Conservation (phyloP, 805 yeast species). For the Lachancea sp. region DNA sequence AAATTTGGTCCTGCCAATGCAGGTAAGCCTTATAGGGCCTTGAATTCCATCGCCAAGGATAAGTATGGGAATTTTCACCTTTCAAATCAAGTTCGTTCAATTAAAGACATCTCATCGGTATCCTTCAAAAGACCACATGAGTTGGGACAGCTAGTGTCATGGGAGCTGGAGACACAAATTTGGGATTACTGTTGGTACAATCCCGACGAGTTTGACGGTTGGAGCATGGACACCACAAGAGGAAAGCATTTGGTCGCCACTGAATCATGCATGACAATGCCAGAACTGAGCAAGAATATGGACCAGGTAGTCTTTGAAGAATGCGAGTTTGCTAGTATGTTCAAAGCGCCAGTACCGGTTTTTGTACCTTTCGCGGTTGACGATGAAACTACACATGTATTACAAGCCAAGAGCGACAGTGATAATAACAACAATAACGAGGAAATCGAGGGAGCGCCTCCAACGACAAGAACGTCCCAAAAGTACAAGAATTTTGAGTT, state of each 20-base stretch:
- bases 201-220: constrained; percentile 34
- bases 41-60: constrained; percentile 68
- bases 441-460: not conserved
- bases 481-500: constrained; percentile 56
- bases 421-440: not conserved
- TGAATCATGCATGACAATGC: constrained; percentile 77
- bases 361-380: constrained; percentile 55
- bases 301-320: constrained; percentile 95
- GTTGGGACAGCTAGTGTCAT: constrained; percentile 79
- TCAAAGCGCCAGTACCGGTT: constrained; percentile 56
- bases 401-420: constrained; percentile 22
- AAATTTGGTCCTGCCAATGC: constrained; percentile 50
- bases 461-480: not conserved
- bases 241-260: constrained; percentile 62
- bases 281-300: constrained; percentile 72
- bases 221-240: constrained; percentile 34
- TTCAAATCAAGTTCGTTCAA: constrained; percentile 59
- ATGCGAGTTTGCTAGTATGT: constrained; percentile 68
- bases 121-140: constrained; percentile 77
- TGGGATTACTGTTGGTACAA: constrained; percentile 76
- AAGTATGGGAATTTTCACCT: constrained; percentile 66
- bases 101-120: constrained; percentile 70
- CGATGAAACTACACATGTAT: constrained; percentile 8
- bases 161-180: constrained; percentile 83
- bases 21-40: constrained; percentile 44